Conservation (phyloP, 164 flowering plant genomes). For the Paratinospora sagittata region DNA sequence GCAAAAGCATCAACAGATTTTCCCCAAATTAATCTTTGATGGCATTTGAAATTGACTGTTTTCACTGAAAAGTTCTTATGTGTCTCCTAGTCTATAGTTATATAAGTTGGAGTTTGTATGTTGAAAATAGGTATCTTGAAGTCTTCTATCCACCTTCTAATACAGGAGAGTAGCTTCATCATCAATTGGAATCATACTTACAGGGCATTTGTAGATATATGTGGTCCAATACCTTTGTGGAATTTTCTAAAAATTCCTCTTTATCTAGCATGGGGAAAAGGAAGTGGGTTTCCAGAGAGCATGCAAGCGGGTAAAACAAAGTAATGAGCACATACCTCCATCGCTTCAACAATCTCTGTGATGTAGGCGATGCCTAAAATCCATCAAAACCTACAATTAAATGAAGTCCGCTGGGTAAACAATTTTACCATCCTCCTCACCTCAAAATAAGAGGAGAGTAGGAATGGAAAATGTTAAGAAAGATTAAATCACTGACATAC, state of each 20-base stretch:
- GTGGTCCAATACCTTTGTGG: background rate
- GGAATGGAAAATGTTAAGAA: constrained; percentile 21
- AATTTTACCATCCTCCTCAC: constrained; percentile 32
- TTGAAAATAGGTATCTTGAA: too few species aligned
- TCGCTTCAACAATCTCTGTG: constrained; percentile 23
- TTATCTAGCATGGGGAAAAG: background rate
- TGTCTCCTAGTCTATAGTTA: too few species aligned
- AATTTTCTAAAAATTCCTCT: background rate
- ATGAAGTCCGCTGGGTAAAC: constrained; percentile 27
- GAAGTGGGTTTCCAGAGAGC: background rate
- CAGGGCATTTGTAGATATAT: too few species aligned
- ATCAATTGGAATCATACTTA: too few species aligned
- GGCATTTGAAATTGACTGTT: too few species aligned
- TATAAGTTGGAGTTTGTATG: too few species aligned
- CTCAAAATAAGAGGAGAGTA: constrained; percentile 30
- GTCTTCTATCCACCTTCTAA: too few species aligned
- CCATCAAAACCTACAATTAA: constrained; percentile 26
- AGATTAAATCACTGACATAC: constrained; percentile 18
- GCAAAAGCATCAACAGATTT: too few species aligned
- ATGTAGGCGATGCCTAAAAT: constrained; percentile 12
- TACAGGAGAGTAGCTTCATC: too few species aligned
- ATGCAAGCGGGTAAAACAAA: background rate
- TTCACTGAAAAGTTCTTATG: too few species aligned
- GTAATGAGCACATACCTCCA: constrained; percentile 32
- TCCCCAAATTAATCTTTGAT: too few species aligned